A percentile compares a stretch with the other conserved stretches of the same genome.
phyloP scores from a whole-genome alignment of 768 basidiomycete species.

The Lentinula guzmanii region DNA sequence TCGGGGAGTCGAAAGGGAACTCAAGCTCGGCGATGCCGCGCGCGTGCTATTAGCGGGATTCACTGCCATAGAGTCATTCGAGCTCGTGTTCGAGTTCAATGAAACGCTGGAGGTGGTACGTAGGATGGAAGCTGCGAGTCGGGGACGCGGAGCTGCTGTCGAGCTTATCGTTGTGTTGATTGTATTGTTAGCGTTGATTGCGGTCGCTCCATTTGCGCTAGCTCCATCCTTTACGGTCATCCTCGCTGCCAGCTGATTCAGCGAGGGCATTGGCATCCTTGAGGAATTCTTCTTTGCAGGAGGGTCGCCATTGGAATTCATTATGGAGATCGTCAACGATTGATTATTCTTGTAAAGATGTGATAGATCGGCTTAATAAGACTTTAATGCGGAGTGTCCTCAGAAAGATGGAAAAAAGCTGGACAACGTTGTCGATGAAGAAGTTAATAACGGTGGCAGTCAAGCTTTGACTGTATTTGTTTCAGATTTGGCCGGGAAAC shows the following conservation, averaged over 20 bases:
- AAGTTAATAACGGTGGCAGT: too few relatives aligned
- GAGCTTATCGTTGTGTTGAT: constrained; percentile 15
- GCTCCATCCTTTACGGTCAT: constrained; percentile 44
- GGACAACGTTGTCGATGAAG: too few relatives aligned
- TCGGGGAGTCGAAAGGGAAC: constrained; percentile 37
- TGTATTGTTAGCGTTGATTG: constrained; percentile 18
- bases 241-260: constrained; percentile 78
- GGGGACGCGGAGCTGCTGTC: constrained; percentile 50
- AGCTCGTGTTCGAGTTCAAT: constrained; percentile 46
- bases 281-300: neutral
- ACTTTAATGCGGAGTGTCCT: too few relatives aligned
- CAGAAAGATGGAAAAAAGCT: too few relatives aligned
- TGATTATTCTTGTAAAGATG: neutral
- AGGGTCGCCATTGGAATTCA: neutral
- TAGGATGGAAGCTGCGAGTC: constrained; percentile 67
- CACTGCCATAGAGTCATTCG: constrained; percentile 61
- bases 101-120: constrained; percentile 55
- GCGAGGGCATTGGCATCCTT: constrained; percentile 40
- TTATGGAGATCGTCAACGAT: neutral
- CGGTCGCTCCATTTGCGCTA: constrained; percentile 17
- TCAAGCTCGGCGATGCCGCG: constrained; percentile 50
- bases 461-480: too few relatives aligned
- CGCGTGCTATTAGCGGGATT: constrained; percentile 50
- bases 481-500: too few relatives aligned
- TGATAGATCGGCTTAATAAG: too few relatives aligned